Conservation (phyloP, 2,329 filamentous ascomycete species). For the Helotiales sp. region DNA sequence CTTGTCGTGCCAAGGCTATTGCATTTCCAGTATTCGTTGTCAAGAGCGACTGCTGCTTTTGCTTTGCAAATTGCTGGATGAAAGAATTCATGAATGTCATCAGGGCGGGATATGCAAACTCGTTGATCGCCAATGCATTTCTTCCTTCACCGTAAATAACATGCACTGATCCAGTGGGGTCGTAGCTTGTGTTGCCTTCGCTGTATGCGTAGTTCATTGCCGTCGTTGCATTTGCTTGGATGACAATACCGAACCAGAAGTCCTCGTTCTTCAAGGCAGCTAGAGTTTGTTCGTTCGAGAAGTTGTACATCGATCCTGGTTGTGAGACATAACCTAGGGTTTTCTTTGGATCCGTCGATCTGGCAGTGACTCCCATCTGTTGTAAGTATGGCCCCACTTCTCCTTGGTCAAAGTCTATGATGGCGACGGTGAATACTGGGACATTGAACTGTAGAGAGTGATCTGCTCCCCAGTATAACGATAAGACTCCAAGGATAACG, state of each 20-base stretch:
- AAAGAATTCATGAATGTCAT: constrained; percentile 17
- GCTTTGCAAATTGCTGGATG: constrained; percentile 17
- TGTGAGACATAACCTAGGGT: constrained; percentile 18
- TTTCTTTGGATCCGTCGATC: constrained; percentile 7
- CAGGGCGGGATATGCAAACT: constrained; percentile 12
- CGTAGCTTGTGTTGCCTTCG: constrained; percentile 12
- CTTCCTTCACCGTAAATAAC: constrained; percentile 21
- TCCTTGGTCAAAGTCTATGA: constrained; percentile 23
- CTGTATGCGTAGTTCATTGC: constrained; percentile 22
- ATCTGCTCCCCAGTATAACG: constrained; percentile 23
- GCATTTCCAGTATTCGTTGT: constrained; percentile 6
- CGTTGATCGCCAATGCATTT: constrained; percentile 18
- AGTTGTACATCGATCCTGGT: constrained; percentile 9
- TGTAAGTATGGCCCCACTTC: constrained; percentile 19
- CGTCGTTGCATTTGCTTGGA: constrained; percentile 20
- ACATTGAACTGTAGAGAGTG: constrained; percentile 18
- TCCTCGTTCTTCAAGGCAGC: constrained; percentile 17
- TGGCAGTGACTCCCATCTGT: constrained; percentile 11
- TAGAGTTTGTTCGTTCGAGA: constrained; percentile 8
- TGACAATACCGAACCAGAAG: constrained; percentile 21
- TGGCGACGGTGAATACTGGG: constrained; percentile 18
- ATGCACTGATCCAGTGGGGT: constrained; percentile 15
- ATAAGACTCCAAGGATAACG: constrained; percentile 21
- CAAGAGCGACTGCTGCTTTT: constrained; percentile 16
- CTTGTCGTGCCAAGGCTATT: constrained; percentile 15